Evolutionary conservation across 257 asterid species (phyloP), one percentile per base, ranked within the genome.

Genomic region (Solanum chmielewskii): DNA sequence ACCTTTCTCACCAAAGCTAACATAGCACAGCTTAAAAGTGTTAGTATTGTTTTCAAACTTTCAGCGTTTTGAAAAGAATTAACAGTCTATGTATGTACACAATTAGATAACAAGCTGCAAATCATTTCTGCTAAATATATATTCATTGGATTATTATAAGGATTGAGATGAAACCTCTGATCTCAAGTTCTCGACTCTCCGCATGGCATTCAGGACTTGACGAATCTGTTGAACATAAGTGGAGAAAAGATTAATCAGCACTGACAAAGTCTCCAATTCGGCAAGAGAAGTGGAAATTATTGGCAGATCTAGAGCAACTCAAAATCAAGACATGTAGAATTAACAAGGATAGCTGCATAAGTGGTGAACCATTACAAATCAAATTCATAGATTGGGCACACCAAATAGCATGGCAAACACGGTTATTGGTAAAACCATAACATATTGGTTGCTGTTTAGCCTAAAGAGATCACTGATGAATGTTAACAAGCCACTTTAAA

Each of bases 161-260:
- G 84, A 77, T 77, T 25, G 35, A 91, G 85, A 74, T 85, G 94
- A 89, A 92, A 96, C 99, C 98, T 96, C 98, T 8, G 94, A 91
- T 85, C 90, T 94, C 81, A 93, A 86, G 91, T 90, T 93, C 88
- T 87, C 95, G n/a, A 92, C 94, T 93, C 96, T 91, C 86, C 93
- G 92, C 95, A 95, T 92, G 71, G 99, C 96, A 92, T 87, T 93
- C 93, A 94, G 90, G 84, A 94, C 92, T 66, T 94, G 98, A 62
- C 98, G 98, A 88, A 95, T 92, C 99, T 96, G 95, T 90, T 69
- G 62, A 27, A n/a, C 85, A 89, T 80, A 83, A 42, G 70, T 21
- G 68, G 25, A 35, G 25, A 44, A 45, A 64, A n/a, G 27, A 44
- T 47, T 10, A 56, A 64, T 41, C 82, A 68, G 62, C 42, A 41